These are phyloP conservation scores for Lobosporangium transversale DNA, from an alignment of 192 early-diverging fungal species.

Conservation along the genomic window DNA sequence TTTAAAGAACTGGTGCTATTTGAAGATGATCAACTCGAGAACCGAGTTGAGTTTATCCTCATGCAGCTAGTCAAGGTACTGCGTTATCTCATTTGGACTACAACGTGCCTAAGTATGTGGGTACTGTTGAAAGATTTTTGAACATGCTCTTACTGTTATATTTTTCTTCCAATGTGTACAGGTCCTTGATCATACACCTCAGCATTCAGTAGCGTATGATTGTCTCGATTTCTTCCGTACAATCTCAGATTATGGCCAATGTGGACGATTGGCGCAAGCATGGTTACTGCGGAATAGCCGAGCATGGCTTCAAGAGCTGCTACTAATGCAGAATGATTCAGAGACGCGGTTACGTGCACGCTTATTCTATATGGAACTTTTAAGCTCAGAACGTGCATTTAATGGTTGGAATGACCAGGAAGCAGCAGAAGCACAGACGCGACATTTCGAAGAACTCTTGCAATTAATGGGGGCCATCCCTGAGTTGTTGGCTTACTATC, in stretches of 20 bases:
- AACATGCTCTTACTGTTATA: no score
- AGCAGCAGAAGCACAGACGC: constrained; percentile 4
- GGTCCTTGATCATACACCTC: constrained; percentile 37
- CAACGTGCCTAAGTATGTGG: no score
- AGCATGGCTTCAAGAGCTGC: constrained; percentile 36
- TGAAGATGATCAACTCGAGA: constrained; percentile 15
- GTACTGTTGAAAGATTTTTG: background rate
- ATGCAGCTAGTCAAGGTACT: constrained; percentile 33
- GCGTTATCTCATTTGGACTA: no score
- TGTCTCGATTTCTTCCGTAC: constrained; percentile 44
- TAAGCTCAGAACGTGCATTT: constrained; percentile 47
- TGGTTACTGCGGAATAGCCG: constrained; percentile 24
- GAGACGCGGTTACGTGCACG: constrained; percentile 36
- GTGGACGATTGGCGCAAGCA: constrained; percentile 32
- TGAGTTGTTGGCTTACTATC: constrained; percentile 19
- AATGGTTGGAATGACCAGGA: constrained; percentile 43
- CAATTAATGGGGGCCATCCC: constrained; percentile 24
- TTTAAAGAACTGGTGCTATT: constrained; percentile 35
- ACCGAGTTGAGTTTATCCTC: constrained; percentile 28
- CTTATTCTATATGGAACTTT: constrained; percentile 40
- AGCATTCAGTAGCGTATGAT: constrained; percentile 27
- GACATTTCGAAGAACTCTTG: constrained; percentile 28
- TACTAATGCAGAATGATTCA: constrained; percentile 22
- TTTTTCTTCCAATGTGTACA: no score
- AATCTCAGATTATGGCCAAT: constrained; percentile 38